Evolutionary conservation across 345 rosid species (phyloP).

Genomic region (Salix brachista): DNA sequence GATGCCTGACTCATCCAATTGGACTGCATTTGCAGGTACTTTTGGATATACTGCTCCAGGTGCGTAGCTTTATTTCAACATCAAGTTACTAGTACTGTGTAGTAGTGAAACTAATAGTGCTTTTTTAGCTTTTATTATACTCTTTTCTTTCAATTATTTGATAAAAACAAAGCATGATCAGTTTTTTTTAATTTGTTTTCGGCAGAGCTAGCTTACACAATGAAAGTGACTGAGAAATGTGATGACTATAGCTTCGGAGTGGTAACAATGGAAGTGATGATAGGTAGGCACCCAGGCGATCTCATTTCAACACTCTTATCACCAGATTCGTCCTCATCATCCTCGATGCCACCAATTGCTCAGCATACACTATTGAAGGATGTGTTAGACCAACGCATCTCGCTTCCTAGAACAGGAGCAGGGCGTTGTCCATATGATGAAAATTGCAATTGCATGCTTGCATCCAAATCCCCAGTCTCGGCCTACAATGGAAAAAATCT

Average conservation of each 20-base stretch:
- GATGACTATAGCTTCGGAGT: too few species aligned
- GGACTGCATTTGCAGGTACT: not conserved
- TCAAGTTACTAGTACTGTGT: too few species aligned
- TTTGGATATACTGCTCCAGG: too few species aligned
- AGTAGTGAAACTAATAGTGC: too few species aligned
- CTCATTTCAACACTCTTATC: too few species aligned
- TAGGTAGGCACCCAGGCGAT: too few species aligned
- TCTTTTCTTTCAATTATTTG: not conserved
- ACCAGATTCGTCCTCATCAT: not conserved
- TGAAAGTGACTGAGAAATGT: too few species aligned
- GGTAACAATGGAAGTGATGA: too few species aligned
- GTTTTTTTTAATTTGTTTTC: too few species aligned
- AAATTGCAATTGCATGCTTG: conserved; percentile 5
- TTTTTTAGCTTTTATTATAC: too few species aligned
- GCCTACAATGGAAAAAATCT: conserved; percentile 5
- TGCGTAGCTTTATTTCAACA: not conserved
- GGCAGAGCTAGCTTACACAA: too few species aligned
- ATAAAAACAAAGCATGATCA: too few species aligned
- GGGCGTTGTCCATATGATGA: not conserved
- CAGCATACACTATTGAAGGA: not conserved
- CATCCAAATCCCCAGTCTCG: not conserved
- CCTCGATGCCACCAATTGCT: not conserved
- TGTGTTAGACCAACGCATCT: not conserved
- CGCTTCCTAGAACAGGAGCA: not conserved
- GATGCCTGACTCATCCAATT: not conserved